Percentiles rank a stretch among this genome's conserved stretches.
These are phyloP conservation scores for Mimosa bimucronata DNA, from an alignment of 306 rosid species.

Conservation along the genomic window DNA sequence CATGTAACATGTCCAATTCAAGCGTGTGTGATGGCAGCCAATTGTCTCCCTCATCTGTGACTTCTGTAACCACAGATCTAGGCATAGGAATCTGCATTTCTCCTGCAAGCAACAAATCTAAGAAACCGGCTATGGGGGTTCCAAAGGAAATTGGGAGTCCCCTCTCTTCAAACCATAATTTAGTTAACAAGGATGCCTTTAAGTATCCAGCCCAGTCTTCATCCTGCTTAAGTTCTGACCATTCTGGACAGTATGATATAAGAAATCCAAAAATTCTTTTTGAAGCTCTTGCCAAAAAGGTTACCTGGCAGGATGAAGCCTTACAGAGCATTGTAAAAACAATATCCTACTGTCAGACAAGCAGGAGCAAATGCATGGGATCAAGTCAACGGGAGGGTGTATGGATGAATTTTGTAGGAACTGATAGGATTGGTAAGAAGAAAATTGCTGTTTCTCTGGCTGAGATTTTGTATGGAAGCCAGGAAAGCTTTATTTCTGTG, in stretches of 20 bases:
- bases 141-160: slow-evolving; percentile 50
- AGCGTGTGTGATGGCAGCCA: slow-evolving; percentile 64
- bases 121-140: slow-evolving; percentile 46
- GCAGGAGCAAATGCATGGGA: slow-evolving; percentile 46
- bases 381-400: slow-evolving; percentile 50
- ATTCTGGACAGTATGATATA: slow-evolving; percentile 50
- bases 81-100: slow-evolving; percentile 76
- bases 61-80: slow-evolving; percentile 84
- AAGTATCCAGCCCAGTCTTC: slow-evolving; percentile 56
- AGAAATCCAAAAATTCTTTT: slow-evolving; percentile 65
- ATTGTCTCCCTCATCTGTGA: slow-evolving; percentile 74
- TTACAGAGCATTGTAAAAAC: slow-evolving; percentile 54
- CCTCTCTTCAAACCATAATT: slow-evolving; percentile 52
- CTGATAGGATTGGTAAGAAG: slow-evolving; percentile 74
- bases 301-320: slow-evolving; percentile 83
- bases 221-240: slow-evolving; percentile 63
- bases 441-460: slow-evolving; percentile 71
- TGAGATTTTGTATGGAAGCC: slow-evolving; percentile 68
- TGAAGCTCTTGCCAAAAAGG: slow-evolving; percentile 66
- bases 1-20: slow-evolving; percentile 75
- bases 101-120: slow-evolving; percentile 47
- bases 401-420: slow-evolving; percentile 86
- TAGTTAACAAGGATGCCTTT: slow-evolving; percentile 48
- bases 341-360: slow-evolving; percentile 49
- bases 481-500: slow-evolving; percentile 55